A percentile compares a stretch with the other conserved stretches of the same genome.
Conservation (phyloP, 2,329 filamentous ascomycete species). For the Microsporum canis region DNA sequence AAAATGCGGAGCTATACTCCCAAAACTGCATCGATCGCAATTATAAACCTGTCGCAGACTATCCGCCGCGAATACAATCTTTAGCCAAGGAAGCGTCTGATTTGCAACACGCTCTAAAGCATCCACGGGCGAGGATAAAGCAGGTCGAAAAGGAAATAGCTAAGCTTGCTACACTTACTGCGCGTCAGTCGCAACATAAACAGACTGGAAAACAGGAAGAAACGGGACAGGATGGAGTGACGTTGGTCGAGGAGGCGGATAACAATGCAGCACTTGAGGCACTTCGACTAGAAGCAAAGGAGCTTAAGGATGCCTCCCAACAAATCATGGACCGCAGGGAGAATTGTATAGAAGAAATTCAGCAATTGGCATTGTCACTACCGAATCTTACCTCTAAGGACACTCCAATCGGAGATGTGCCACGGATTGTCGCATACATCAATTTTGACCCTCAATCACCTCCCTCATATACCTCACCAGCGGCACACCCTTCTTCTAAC, state of each 20-base stretch:
- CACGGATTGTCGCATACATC: conserved; percentile 62
- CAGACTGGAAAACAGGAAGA: not conserved
- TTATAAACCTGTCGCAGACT: conserved; percentile 48
- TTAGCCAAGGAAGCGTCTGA: conserved; percentile 28
- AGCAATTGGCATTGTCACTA: conserved; percentile 61
- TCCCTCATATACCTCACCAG: conserved; percentile 21
- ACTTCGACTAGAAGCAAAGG: conserved; percentile 29
- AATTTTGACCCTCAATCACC: conserved; percentile 52
- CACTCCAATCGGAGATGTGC: conserved; percentile 60
- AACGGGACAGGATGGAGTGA: conserved; percentile 5
- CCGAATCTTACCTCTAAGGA: conserved; percentile 73
- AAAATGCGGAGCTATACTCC: conserved; percentile 68
- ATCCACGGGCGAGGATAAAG: conserved; percentile 34
- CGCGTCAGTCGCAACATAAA: not conserved
- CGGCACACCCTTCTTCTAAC: conserved; percentile 15
- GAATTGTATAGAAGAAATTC: conserved; percentile 49
- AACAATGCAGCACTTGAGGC: conserved; percentile 17
- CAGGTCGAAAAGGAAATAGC: conserved; percentile 34
- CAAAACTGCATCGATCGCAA: conserved; percentile 78
- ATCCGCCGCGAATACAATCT: conserved; percentile 43
- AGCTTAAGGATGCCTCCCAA: conserved; percentile 28
- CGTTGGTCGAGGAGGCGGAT: conserved; percentile 9
- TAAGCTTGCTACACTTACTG: conserved; percentile 21
- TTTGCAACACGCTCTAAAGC: conserved; percentile 31
- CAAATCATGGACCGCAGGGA: conserved; percentile 24